Percentiles rank a stretch among this genome's conserved stretches.
phyloP scores from a whole-genome alignment of 2,329 filamentous ascomycete genomes.

The Neonectria magnoliae region DNA sequence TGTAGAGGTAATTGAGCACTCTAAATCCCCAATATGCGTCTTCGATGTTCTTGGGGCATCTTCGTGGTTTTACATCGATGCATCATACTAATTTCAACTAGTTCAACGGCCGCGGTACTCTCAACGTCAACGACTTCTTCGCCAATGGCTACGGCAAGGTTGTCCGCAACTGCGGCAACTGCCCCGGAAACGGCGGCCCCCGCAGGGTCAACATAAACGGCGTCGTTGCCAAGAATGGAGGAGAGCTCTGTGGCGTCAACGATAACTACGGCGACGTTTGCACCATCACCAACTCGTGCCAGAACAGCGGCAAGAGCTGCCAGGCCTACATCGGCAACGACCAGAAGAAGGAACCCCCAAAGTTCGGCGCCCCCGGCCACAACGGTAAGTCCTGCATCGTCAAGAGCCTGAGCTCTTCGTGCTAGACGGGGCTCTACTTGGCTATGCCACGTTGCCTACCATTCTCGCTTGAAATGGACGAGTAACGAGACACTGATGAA shows the following conservation, averaged over 20 bases:
- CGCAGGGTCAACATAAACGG: constrained; percentile 32
- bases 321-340: constrained; percentile 34
- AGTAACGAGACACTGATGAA: too few relatives aligned
- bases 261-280: constrained; percentile 40
- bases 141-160: constrained; percentile 57
- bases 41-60: too few relatives aligned
- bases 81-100: constrained; percentile 44
- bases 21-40: too few relatives aligned
- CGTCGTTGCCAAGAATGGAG: constrained; percentile 35
- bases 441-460: too few relatives aligned
- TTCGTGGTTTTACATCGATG: too few relatives aligned
- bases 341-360: constrained; percentile 31
- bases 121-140: constrained; percentile 43
- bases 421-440: too few relatives aligned
- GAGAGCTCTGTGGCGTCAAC: constrained; percentile 38
- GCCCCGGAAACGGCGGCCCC: constrained; percentile 33
- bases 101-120: constrained; percentile 54
- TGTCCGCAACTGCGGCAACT: constrained; percentile 59
- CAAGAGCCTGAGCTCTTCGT: too few relatives aligned
- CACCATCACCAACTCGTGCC: constrained; percentile 36
- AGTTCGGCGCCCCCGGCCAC: constrained; percentile 25
- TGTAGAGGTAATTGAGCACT: too few relatives aligned
- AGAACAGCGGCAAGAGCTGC: constrained; percentile 35
- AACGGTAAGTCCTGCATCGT: too few relatives aligned
- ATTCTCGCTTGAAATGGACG: too few relatives aligned